Percentiles rank a stretch among this genome's conserved stretches.
These are phyloP conservation scores for Cyberlindnera xylosilytica DNA, from an alignment of 805 yeast species.

Conservation along the genomic window DNA sequence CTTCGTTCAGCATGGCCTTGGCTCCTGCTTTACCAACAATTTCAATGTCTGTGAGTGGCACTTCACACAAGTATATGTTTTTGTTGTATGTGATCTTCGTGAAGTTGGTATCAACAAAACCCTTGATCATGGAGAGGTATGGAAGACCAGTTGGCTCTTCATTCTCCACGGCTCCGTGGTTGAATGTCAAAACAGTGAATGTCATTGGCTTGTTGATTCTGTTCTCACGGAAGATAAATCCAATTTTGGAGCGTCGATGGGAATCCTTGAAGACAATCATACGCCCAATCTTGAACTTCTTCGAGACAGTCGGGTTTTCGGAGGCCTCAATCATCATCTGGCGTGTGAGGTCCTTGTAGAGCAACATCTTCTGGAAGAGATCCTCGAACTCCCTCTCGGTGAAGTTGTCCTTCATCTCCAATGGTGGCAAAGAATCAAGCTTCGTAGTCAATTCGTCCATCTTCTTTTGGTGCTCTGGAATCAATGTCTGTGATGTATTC, in stretches of 20 bases:
- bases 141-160: slow-evolving; percentile 35
- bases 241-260: slow-evolving; percentile 40
- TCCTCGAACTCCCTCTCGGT: slow-evolving; percentile 41
- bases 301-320: slow-evolving; percentile 44
- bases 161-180: slow-evolving; percentile 35
- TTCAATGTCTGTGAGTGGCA: slow-evolving; percentile 41
- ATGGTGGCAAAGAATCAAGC: slow-evolving; percentile 35
- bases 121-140: slow-evolving; percentile 28
- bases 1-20: slow-evolving; percentile 8
- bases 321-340: slow-evolving; percentile 47
- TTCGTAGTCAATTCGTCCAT: slow-evolving; percentile 51
- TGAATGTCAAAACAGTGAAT: slow-evolving; percentile 42
- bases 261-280: slow-evolving; percentile 55
- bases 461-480: slow-evolving; percentile 80
- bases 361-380: slow-evolving; percentile 42
- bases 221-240: slow-evolving; percentile 47
- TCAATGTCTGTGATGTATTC: slow-evolving; percentile 75
- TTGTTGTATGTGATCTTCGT: slow-evolving; percentile 28
- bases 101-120: slow-evolving; percentile 28
- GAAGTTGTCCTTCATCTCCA: slow-evolving; percentile 33
- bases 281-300: slow-evolving; percentile 51
- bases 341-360: slow-evolving; percentile 43
- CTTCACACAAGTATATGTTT: slow-evolving; percentile 33
- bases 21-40: slow-evolving; percentile 38
- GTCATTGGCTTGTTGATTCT: slow-evolving; percentile 10